phyloP scores from a whole-genome alignment of 2,329 filamentous ascomycete species.

The Leptographium lundbergii region DNA sequence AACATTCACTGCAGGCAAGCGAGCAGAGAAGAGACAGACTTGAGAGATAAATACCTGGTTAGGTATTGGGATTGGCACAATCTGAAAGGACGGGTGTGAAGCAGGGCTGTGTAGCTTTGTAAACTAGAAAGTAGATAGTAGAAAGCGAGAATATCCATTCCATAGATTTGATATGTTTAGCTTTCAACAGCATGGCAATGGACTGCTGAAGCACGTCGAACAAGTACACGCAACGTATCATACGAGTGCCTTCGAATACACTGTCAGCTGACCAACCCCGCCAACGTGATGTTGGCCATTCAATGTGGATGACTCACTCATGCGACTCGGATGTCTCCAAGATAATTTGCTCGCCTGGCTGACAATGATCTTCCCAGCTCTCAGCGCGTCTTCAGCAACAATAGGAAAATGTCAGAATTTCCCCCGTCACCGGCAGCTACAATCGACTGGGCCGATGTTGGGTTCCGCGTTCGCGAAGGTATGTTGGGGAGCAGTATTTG shows the following conservation, averaged over 20 bases:
- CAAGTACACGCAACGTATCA: too few relatives aligned
- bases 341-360: too few relatives aligned
- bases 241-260: too few relatives aligned
- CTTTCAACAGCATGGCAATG: not conserved
- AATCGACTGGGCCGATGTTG: constrained; percentile 89
- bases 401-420: constrained; percentile 38
- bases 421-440: constrained; percentile 67
- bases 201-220: too few relatives aligned
- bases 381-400: not conserved
- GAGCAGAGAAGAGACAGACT: not conserved
- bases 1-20: not conserved
- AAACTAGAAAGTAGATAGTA: not conserved
- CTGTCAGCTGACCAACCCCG: too few relatives aligned
- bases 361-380: not conserved
- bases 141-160: not conserved
- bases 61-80: not conserved
- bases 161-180: not conserved
- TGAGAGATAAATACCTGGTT: too few relatives aligned
- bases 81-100: not conserved
- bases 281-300: too few relatives aligned
- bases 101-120: not conserved
- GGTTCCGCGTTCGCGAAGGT: constrained; percentile 88
- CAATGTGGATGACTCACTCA: too few relatives aligned
- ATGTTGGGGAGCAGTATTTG: constrained; percentile 13
- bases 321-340: too few relatives aligned